Percentiles rank a stretch among this genome's conserved stretches.
phyloP scores from a whole-genome alignment of 768 basidiomycete species.

The Lactarius psammicola region DNA sequence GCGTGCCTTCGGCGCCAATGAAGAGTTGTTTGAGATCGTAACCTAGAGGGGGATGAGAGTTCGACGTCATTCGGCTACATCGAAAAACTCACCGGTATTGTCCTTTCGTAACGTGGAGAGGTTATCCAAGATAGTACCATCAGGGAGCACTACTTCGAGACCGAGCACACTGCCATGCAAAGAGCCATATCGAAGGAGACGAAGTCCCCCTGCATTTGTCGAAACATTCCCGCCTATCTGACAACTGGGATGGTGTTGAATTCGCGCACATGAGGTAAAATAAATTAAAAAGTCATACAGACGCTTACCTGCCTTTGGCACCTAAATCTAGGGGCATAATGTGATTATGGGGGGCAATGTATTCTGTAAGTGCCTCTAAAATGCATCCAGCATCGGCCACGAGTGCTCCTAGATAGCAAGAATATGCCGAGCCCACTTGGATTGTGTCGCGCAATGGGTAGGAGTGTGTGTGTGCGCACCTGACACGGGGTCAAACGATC shows the following conservation, averaged over 20 bases:
- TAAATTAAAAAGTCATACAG: not conserved
- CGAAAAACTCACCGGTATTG: constrained; percentile 72
- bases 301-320: constrained; percentile 83
- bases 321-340: constrained; percentile 97
- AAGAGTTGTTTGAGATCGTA: constrained; percentile 98
- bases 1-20: constrained; percentile 95
- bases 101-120: constrained; percentile 92
- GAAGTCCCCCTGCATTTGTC: constrained; percentile 96
- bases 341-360: constrained; percentile 82
- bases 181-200: constrained; percentile 91
- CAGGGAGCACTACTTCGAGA: constrained; percentile 91
- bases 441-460: constrained; percentile 14
- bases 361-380: constrained; percentile 82
- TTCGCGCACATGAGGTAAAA: not conserved
- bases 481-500: constrained; percentile 81
- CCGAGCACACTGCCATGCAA: constrained; percentile 94
- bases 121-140: constrained; percentile 88
- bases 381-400: constrained; percentile 95
- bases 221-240: constrained; percentile 97
- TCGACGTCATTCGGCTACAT: not conserved
- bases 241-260: constrained; percentile 55
- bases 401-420: constrained; percentile 60
- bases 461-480: constrained; percentile 43
- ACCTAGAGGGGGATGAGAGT: constrained; percentile 46
- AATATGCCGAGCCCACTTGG: not conserved